These are phyloP conservation scores for Geosmithia putterillii DNA, from an alignment of 2,329 filamentous ascomycete species.

Conservation along the genomic window DNA sequence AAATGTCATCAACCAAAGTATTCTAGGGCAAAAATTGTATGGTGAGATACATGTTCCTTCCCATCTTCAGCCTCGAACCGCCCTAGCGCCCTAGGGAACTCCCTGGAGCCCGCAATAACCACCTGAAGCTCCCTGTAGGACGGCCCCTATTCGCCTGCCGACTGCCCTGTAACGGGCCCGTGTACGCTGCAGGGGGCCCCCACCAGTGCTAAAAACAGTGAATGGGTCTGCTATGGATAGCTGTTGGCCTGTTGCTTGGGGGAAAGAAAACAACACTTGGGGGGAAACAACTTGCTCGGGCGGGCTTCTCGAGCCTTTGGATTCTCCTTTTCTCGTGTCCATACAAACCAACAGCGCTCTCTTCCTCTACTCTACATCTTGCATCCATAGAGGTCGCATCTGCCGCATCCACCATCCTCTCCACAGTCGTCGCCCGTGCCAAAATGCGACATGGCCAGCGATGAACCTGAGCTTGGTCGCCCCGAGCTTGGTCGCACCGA, in stretches of 20 bases:
- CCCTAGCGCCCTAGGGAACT: neutral
- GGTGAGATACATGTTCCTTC: neutral
- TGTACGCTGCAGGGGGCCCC: neutral
- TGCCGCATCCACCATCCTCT: too few relatives aligned
- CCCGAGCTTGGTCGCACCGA: too few relatives aligned
- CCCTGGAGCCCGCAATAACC: neutral
- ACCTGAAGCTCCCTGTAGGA: neutral
- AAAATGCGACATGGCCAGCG: slow-evolving; percentile 24
- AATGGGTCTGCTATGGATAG: too few relatives aligned
- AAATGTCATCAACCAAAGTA: neutral
- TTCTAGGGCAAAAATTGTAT: neutral
- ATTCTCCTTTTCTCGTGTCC: neutral
- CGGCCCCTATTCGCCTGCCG: neutral
- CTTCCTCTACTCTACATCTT: too few relatives aligned
- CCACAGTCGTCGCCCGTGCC: slow-evolving; percentile 4
- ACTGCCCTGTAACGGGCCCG: too few relatives aligned
- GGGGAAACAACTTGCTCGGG: neutral
- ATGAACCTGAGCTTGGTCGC: slow-evolving; percentile 10
- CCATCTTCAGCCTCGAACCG: neutral
- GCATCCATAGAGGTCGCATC: too few relatives aligned
- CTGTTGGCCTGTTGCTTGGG: neutral
- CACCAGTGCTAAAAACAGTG: too few relatives aligned
- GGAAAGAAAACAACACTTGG: neutral
- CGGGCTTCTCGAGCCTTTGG: neutral
- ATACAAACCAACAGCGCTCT: too few relatives aligned